phyloP scores from a whole-genome alignment of 208 protist genomes.

The Acanthamoeba comandoni region DNA sequence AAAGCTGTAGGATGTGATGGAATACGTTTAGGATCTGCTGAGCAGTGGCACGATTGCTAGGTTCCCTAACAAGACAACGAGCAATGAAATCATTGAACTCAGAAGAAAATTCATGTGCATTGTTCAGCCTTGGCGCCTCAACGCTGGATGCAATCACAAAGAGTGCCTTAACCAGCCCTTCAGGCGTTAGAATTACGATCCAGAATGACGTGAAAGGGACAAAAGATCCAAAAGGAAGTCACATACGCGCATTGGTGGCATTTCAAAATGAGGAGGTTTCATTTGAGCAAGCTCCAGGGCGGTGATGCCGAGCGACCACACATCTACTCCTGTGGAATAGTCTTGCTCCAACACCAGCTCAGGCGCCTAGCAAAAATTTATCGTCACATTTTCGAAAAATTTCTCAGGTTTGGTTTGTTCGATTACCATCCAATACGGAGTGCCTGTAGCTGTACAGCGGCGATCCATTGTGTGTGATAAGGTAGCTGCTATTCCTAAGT shows the following conservation, averaged over 20 bases:
- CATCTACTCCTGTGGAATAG: constrained; percentile 29
- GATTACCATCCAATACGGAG: constrained; percentile 63
- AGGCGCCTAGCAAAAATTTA: not conserved
- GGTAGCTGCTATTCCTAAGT: constrained; percentile 31
- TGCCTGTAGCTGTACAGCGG: constrained; percentile 48
- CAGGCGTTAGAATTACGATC: not conserved
- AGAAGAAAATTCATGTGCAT: not conserved
- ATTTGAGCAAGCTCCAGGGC: constrained; percentile 62
- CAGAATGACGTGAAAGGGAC: not conserved
- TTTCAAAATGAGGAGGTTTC: constrained; percentile 29
- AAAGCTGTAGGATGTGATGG: not conserved
- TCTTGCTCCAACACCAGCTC: constrained; percentile 39
- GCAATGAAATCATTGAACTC: constrained; percentile 60
- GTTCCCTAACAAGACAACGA: constrained; percentile 50
- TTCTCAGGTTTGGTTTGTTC: too few relatives aligned
- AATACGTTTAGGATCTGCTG: constrained; percentile 47
- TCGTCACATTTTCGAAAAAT: too few relatives aligned
- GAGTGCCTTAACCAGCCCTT: not conserved
- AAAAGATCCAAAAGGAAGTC: not conserved
- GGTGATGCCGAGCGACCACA: constrained; percentile 68
- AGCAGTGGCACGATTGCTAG: constrained; percentile 30
- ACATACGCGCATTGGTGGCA: constrained; percentile 57
- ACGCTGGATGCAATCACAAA: constrained; percentile 65
- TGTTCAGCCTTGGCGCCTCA: constrained; percentile 24
- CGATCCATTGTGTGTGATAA: constrained; percentile 55